Evolutionary conservation across 495 filamentous ascomycete species (phyloP).

Genomic region (Wilcoxina mikolae): DNA sequence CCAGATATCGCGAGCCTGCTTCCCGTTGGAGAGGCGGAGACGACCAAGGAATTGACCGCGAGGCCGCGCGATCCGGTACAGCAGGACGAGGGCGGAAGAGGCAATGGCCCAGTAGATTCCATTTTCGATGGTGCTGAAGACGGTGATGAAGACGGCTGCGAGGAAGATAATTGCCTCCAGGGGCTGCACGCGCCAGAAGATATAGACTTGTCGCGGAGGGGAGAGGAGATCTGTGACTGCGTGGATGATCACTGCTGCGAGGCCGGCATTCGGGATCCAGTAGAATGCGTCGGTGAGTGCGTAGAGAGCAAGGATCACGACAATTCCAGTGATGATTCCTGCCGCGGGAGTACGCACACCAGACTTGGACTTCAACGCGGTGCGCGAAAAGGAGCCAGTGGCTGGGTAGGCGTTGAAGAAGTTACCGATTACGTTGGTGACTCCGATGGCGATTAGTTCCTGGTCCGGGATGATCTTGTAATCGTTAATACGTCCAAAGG

Average conservation of each 20-base stretch:
- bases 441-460: slow-evolving; percentile 41
- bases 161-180: slow-evolving; percentile 40
- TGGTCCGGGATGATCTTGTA: slow-evolving; percentile 42
- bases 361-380: slow-evolving; percentile 37
- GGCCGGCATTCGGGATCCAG: slow-evolving; percentile 35
- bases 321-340: slow-evolving; percentile 38
- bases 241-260: slow-evolving; percentile 40
- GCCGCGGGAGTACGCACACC: slow-evolving; percentile 41
- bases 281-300: slow-evolving; percentile 39
- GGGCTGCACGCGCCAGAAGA: slow-evolving; percentile 39
- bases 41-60: slow-evolving; percentile 33
- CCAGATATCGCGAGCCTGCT: slow-evolving; percentile 30
- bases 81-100: slow-evolving; percentile 33
- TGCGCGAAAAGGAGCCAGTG: slow-evolving; percentile 39
- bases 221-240: slow-evolving; percentile 40
- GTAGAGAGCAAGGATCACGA: slow-evolving; percentile 40
- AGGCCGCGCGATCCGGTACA: slow-evolving; percentile 36
- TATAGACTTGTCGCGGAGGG: slow-evolving; percentile 35
- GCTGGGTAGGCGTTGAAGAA: slow-evolving; percentile 41
- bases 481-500: slow-evolving; percentile 40
- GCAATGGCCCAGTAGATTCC: slow-evolving; percentile 39
- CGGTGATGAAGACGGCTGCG: slow-evolving; percentile 37
- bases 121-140: slow-evolving; percentile 40
- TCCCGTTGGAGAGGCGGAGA: slow-evolving; percentile 17
- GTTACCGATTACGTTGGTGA: slow-evolving; percentile 38